Conservation (phyloP, 495 filamentous ascomycete species). For the Neurospora sublineolata region DNA sequence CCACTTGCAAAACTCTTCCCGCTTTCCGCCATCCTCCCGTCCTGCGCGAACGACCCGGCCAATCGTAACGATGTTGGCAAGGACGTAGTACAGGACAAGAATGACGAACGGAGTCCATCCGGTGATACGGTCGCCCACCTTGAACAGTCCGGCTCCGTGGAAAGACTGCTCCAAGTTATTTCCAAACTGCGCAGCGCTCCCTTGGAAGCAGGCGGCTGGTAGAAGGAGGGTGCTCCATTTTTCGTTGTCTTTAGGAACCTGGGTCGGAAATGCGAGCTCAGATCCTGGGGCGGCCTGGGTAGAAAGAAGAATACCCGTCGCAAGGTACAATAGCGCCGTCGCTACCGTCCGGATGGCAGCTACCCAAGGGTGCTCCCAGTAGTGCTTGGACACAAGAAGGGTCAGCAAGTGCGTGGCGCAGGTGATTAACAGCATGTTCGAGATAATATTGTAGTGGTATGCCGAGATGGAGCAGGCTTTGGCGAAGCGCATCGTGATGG, state of each 20-base stretch:
- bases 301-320: conserved; percentile 20
- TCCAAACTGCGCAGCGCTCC: conserved; percentile 1
- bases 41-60: conserved; percentile 16
- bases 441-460: conserved; percentile 30
- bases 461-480: conserved; percentile 28
- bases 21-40: conserved; percentile 6
- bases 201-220: conserved; percentile 22
- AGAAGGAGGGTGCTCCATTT: conserved; percentile 16
- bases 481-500: conserved; percentile 23
- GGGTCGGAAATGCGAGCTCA: conserved; percentile 13
- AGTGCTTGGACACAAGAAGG: conserved; percentile 22
- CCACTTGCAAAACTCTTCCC: conserved; percentile 2
- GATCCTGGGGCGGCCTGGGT: conserved; percentile 9
- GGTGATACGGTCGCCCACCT: conserved; percentile 14
- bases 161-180: conserved; percentile 3
- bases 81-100: conserved; percentile 17
- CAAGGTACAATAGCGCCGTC: conserved; percentile 14
- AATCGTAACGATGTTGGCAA: conserved; percentile 15
- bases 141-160: conserved; percentile 2
- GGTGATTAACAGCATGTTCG: conserved; percentile 29
- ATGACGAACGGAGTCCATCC: conserved; percentile 20
- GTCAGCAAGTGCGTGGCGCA: conserved; percentile 28
- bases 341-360: conserved; percentile 16
- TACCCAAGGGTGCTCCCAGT: conserved; percentile 21
- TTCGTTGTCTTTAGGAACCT: conserved; percentile 7